A percentile compares a stretch with the other conserved stretches of the same genome.
Conservation (phyloP, 768 basidiomycete genomes). For the Pisolithus orientalis region DNA sequence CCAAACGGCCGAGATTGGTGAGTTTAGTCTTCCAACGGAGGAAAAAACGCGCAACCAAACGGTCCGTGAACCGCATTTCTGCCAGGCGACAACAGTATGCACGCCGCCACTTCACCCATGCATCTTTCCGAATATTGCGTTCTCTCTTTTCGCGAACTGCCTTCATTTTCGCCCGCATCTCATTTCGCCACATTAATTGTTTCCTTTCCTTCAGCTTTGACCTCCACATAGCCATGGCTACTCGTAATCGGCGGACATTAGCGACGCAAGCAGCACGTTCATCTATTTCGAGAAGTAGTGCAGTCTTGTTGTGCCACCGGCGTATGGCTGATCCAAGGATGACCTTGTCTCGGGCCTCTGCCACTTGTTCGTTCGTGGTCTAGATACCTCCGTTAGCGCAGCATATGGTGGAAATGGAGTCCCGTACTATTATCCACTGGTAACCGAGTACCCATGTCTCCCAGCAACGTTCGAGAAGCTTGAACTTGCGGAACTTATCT, state of each 20-base stretch:
- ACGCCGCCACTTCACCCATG: slow-evolving; percentile 65
- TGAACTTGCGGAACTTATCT: slow-evolving; percentile 57
- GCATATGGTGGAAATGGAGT: slow-evolving; percentile 11
- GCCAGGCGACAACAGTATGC: slow-evolving; percentile 45
- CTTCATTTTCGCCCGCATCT: slow-evolving; percentile 70
- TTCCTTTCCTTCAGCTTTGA: slow-evolving; percentile 45
- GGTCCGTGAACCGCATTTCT: slow-evolving; percentile 43
- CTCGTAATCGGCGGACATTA: slow-evolving; percentile 38
- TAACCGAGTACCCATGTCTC: slow-evolving; percentile 68
- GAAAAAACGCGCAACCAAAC: slow-evolving; percentile 39
- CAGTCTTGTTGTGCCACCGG: slow-evolving; percentile 49
- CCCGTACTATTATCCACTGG: slow-evolving; percentile 67
- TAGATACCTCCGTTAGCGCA: slow-evolving; percentile 23
- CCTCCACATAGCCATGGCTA: slow-evolving; percentile 48
- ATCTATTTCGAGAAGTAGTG: slow-evolving; percentile 32
- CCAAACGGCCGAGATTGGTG: slow-evolving; percentile 35
- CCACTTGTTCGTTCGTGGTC: slow-evolving; percentile 69
- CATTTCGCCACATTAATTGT: slow-evolving; percentile 56
- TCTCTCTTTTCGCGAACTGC: slow-evolving; percentile 52
- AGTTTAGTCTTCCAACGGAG: slow-evolving; percentile 49
- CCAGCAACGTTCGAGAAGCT: slow-evolving; percentile 65
- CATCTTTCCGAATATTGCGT: slow-evolving; percentile 44
- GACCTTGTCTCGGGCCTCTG: slow-evolving; percentile 60
- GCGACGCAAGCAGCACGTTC: slow-evolving; percentile 39
- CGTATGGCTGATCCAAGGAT: slow-evolving; percentile 53